Evolutionary conservation across 225 moss, liverwort and hornwort species (phyloP).

Genomic region (Lunularia cruciata): DNA sequence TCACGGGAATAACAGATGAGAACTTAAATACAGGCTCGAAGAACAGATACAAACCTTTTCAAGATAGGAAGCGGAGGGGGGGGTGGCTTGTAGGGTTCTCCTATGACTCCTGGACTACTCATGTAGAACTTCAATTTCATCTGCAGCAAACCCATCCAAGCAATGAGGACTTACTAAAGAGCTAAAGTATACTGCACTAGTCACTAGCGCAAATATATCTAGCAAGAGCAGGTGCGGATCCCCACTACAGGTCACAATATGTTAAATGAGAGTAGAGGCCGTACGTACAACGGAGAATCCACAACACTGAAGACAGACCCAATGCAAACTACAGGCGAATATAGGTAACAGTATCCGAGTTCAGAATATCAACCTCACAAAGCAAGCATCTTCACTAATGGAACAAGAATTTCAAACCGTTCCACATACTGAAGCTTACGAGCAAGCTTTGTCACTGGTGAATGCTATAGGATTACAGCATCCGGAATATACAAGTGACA

Average conservation of each 20-base stretch:
- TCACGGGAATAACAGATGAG: no score
- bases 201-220: no score
- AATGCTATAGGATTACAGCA: neutral
- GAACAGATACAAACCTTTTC: slow-evolving; percentile 48
- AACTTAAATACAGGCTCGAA: no score
- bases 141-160: slow-evolving; percentile 38
- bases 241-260: no score
- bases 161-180: neutral
- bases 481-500: neutral
- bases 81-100: slow-evolving; percentile 87
- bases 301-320: no score
- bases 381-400: no score
- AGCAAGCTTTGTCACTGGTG: neutral
- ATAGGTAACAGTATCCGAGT: no score
- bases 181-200: no score
- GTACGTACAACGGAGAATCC: no score
- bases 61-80: slow-evolving; percentile 62
- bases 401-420: neutral
- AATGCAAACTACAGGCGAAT: neutral
- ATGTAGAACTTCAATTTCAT: slow-evolving; percentile 83
- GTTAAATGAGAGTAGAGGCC: no score
- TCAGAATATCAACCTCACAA: no score
- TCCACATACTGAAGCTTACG: neutral
- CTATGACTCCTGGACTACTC: slow-evolving; percentile 97
- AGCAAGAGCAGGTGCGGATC: no score